Evolutionary conservation across 768 basidiomycete species (phyloP).

Genomic region (Phlegmacium glaucopus): DNA sequence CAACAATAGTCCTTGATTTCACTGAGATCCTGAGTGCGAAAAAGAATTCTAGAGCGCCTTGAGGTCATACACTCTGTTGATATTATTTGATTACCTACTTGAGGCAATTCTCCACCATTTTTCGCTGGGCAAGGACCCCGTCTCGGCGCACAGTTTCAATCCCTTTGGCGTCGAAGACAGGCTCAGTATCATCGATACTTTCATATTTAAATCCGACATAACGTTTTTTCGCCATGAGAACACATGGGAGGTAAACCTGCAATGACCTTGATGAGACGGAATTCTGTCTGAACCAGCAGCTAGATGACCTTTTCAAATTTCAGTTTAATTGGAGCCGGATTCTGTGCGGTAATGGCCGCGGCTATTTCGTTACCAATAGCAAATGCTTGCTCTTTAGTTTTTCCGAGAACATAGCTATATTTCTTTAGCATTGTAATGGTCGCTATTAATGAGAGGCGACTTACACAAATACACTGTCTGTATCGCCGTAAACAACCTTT

Average conservation of each 20-base stretch:
- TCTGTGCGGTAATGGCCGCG: slow-evolving; percentile 77
- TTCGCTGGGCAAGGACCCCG: slow-evolving; percentile 84
- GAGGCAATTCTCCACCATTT: slow-evolving; percentile 87
- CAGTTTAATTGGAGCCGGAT: slow-evolving; percentile 89
- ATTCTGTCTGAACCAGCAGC: background rate
- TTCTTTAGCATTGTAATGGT: background rate
- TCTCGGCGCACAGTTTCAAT: slow-evolving; percentile 96
- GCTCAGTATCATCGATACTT: slow-evolving; percentile 69
- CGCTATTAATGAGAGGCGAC: slow-evolving; percentile 12
- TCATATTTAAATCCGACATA: slow-evolving; percentile 99
- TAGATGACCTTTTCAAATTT: slow-evolving; percentile 91
- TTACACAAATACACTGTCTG: slow-evolving; percentile 89
- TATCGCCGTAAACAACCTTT: slow-evolving; percentile 94
- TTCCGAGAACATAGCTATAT: slow-evolving; percentile 71
- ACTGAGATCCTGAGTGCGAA: slow-evolving; percentile 86
- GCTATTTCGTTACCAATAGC: slow-evolving; percentile 91
- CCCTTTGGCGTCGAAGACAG: slow-evolving; percentile 93
- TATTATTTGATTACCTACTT: slow-evolving; percentile 51
- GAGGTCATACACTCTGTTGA: background rate
- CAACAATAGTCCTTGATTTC: slow-evolving; percentile 87
- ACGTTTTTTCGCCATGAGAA: slow-evolving; percentile 97
- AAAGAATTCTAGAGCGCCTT: slow-evolving; percentile 63
- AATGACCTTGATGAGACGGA: slow-evolving; percentile 1
- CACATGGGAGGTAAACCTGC: slow-evolving; percentile 93
- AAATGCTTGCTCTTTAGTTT: slow-evolving; percentile 92